Evolutionary conservation across 2,329 filamentous ascomycete genomes (phyloP).

Genomic region (Didymella lethalis): DNA sequence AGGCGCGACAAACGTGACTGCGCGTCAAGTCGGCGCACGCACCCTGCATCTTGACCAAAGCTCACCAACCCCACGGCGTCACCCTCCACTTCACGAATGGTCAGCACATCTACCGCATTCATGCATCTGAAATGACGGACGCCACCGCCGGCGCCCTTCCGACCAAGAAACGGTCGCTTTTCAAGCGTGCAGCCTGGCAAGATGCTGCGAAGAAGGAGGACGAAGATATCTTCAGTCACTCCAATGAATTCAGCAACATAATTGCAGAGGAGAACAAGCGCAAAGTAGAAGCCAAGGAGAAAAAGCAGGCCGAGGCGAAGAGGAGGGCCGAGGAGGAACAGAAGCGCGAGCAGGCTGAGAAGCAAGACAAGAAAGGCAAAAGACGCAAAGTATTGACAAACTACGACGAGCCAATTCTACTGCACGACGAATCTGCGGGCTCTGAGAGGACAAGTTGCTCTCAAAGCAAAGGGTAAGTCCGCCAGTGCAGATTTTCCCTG

Average conservation of each 20-base stretch:
- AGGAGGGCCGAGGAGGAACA: conserved; percentile 38
- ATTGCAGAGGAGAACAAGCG: conserved; percentile 50
- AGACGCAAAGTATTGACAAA: conserved; percentile 35
- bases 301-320: conserved; percentile 31
- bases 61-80: background rate
- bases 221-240: conserved; percentile 55
- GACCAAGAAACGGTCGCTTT: conserved; percentile 59
- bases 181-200: conserved; percentile 64
- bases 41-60: conserved; percentile 13
- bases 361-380: conserved; percentile 23
- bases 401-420: conserved; percentile 18
- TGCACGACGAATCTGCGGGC: conserved; percentile 22
- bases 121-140: conserved; percentile 39
- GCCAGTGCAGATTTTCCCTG: background rate
- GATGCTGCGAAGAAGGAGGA: conserved; percentile 48
- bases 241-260: conserved; percentile 50
- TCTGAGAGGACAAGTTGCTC: conserved; percentile 16
- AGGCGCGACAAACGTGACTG: conserved; percentile 43
- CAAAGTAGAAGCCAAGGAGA: conserved; percentile 39
- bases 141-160: conserved; percentile 25
- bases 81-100: conserved; percentile 2
- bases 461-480: conserved; percentile 31
- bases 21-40: conserved; percentile 35
- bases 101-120: conserved; percentile 6
- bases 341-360: conserved; percentile 35